Evolutionary conservation across 805 yeast genomes (phyloP).

Genomic region (Wickerhamomyces silvicola): DNA sequence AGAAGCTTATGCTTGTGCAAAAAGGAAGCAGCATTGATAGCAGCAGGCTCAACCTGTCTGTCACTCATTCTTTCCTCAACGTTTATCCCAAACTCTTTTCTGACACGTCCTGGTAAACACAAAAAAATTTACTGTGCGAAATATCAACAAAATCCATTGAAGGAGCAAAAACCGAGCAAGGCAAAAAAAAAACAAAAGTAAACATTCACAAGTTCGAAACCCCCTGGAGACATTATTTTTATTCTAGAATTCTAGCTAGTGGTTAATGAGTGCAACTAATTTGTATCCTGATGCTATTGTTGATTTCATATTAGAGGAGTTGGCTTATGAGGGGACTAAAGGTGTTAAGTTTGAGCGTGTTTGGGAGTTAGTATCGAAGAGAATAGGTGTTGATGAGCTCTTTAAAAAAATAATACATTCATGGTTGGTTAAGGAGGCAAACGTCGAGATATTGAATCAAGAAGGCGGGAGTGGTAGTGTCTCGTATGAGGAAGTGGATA

Average conservation of each 20-base stretch:
- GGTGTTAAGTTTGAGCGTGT: constrained; percentile 27
- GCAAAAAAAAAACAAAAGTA: too few species aligned
- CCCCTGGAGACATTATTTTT: too few species aligned
- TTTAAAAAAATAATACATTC: constrained; percentile 29
- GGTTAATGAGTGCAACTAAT: too few species aligned
- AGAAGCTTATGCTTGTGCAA: constrained; percentile 59
- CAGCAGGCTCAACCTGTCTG: constrained; percentile 41
- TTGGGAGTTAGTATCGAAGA: constrained; percentile 25
- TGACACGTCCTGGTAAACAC: too few species aligned
- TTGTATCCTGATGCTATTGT: constrained; percentile 31
- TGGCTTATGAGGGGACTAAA: constrained; percentile 28
- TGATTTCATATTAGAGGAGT: constrained; percentile 24
- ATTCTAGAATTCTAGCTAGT: too few species aligned
- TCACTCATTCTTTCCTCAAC: too few species aligned
- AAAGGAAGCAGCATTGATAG: constrained; percentile 64
- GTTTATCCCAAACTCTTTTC: too few species aligned
- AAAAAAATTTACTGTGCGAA: too few species aligned
- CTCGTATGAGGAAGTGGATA: constrained; percentile 3
- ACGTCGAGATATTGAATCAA: constrained; percentile 9
- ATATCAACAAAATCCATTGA: too few species aligned
- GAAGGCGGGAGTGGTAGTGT: background rate
- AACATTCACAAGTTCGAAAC: too few species aligned
- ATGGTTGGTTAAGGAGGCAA: constrained; percentile 27
- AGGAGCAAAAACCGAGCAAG: too few species aligned
- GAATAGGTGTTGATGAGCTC: constrained; percentile 23